These are phyloP conservation scores for Pythium dissotocum DNA, from an alignment of 352 stramenopile species.

Conservation along the genomic window DNA sequence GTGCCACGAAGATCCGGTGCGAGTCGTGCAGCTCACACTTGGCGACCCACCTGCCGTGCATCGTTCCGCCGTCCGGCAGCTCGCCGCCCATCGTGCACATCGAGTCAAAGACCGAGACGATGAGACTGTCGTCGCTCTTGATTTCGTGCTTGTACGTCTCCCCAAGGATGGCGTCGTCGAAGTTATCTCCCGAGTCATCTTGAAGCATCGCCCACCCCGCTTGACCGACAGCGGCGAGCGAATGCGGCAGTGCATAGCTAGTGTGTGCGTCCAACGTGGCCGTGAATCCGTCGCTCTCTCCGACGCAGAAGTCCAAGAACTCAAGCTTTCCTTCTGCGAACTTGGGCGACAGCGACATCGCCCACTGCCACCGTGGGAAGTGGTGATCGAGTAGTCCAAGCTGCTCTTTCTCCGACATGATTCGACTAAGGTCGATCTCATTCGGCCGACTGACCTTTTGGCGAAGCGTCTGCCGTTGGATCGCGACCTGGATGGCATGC, in stretches of 20 bases:
- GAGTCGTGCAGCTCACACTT: constrained; percentile 8
- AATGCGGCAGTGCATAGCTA: background rate
- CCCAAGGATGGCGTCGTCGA: constrained; percentile 1
- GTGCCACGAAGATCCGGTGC: background rate
- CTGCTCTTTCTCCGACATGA: background rate
- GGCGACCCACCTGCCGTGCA: constrained; percentile 9
- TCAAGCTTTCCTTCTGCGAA: background rate
- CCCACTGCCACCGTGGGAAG: background rate
- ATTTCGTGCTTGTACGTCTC: background rate
- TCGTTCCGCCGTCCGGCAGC: background rate
- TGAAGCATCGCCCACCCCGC: background rate
- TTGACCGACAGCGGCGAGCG: background rate
- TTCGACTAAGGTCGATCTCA: background rate
- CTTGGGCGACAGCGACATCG: background rate
- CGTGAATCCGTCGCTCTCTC: background rate
- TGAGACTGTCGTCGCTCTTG: background rate
- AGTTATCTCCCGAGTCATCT: no score
- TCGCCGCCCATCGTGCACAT: background rate
- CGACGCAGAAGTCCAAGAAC: background rate
- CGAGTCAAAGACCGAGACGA: constrained; percentile 7
- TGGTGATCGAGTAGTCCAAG: background rate
- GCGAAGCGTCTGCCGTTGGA: background rate
- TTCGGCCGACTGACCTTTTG: background rate
- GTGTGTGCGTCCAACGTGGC: background rate
- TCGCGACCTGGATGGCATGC: constrained; percentile 3